Evolutionary conservation across 2,329 filamentous ascomycete genomes (phyloP).

Genomic region (Alternaria alternata): DNA sequence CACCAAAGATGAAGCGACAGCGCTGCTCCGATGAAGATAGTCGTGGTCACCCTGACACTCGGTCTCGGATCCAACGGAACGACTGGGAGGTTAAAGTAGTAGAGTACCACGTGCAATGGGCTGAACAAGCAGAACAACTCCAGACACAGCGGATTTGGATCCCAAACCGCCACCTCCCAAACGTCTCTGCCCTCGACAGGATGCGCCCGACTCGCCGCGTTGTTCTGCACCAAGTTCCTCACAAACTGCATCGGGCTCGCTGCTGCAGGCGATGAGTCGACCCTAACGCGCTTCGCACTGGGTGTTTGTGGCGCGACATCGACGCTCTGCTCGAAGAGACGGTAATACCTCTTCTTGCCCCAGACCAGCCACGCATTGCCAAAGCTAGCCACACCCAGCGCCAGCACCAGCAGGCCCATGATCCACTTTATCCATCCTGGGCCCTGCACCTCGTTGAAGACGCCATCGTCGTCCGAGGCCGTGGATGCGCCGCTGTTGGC

Average conservation of each 20-base stretch:
- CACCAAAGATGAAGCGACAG: conserved; percentile 80
- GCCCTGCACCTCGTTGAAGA: conserved; percentile 69
- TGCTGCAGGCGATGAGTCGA: conserved; percentile 80
- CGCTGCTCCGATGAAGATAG: conserved; percentile 76
- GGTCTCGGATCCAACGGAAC: conserved; percentile 77
- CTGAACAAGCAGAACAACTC: conserved; percentile 90
- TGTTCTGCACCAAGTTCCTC: conserved; percentile 70
- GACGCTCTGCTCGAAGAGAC: conserved; percentile 87
- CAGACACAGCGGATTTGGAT: conserved; percentile 84
- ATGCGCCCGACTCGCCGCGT: conserved; percentile 83
- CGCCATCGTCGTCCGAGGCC: conserved; percentile 71
- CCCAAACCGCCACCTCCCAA: conserved; percentile 95
- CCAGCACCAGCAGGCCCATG: conserved; percentile 74
- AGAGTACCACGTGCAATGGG: conserved; percentile 89
- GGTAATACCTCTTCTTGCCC: conserved; percentile 82
- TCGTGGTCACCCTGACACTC: conserved; percentile 84
- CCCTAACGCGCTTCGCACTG: conserved; percentile 85
- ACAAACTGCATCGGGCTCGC: conserved; percentile 82
- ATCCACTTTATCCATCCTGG: conserved; percentile 73
- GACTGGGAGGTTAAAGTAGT: conserved; percentile 86
- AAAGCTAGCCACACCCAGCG: conserved; percentile 71
- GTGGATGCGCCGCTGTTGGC: conserved; percentile 71
- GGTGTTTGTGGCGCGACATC: conserved; percentile 79
- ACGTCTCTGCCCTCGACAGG: conserved; percentile 85
- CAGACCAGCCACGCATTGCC: conserved; percentile 85